Percentiles rank a stretch among this genome's conserved stretches.
These are phyloP conservation scores for Cymbopogon flexuosus DNA, from an alignment of 202 grass and related monocot genomes.

Conservation along the genomic window DNA sequence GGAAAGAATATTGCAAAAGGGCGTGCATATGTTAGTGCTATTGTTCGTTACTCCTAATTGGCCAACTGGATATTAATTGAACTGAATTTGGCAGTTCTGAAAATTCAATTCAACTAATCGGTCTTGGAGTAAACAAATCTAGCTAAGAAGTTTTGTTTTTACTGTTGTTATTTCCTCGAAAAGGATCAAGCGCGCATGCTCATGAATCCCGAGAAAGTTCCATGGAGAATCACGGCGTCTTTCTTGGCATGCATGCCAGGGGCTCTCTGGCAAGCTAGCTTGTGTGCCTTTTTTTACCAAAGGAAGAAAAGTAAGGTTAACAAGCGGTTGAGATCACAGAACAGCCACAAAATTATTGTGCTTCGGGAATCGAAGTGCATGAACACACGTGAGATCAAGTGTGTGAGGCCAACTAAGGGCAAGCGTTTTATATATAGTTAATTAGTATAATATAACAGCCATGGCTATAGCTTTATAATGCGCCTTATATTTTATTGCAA, in stretches of 20 bases:
- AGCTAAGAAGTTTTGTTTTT: not conserved
- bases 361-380: slow-evolving; percentile 24
- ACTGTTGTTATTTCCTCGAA: not conserved
- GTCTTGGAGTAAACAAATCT: not conserved
- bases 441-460: not conserved
- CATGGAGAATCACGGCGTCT: slow-evolving; percentile 42
- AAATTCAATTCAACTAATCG: not conserved
- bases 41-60: slow-evolving; percentile 17
- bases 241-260: slow-evolving; percentile 56
- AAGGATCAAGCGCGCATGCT: slow-evolving; percentile 33
- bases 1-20: slow-evolving; percentile 4
- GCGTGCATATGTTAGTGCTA: slow-evolving; percentile 13
- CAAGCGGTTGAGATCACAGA: slow-evolving; percentile 11
- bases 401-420: slow-evolving; percentile 27
- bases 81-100: not conserved
- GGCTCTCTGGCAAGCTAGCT: not conserved
- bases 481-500: not conserved
- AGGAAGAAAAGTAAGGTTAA: slow-evolving; percentile 28
- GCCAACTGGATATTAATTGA: not conserved
- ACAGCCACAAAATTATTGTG: slow-evolving; percentile 3
- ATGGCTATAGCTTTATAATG: not conserved
- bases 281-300: slow-evolving; percentile 28
- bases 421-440: not conserved
- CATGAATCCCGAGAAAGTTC: slow-evolving; percentile 67
- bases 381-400: slow-evolving; percentile 40